Evolutionary conservation across 2,329 filamentous ascomycete genomes (phyloP).

Genomic region (Fusarium veterinarium): DNA sequence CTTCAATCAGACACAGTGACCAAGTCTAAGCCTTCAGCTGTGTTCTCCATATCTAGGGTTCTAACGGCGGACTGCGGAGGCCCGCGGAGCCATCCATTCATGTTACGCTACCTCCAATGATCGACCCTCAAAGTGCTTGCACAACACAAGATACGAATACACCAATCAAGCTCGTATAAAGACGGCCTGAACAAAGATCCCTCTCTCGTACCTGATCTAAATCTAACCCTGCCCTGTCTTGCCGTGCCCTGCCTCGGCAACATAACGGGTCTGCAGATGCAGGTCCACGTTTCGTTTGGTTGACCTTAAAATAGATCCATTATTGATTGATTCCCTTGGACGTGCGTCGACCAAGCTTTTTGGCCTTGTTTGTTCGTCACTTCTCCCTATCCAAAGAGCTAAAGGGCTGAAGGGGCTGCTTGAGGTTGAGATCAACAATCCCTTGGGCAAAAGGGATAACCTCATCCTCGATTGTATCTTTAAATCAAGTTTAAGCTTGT

Average conservation of each 20-base stretch:
- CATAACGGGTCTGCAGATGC: conserved; percentile 2
- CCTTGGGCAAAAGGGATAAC: neutral
- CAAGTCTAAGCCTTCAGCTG: neutral
- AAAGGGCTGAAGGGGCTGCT: neutral
- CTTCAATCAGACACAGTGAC: neutral
- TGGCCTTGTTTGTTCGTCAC: neutral
- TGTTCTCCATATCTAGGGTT: neutral
- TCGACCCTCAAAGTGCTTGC: conserved; percentile 9
- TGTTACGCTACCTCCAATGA: conserved; percentile 11
- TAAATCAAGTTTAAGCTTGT: neutral
- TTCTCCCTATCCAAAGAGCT: neutral
- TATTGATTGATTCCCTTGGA: conserved; percentile 17
- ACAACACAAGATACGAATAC: conserved; percentile 17
- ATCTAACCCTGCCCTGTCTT: neutral
- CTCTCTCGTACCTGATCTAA: conserved; percentile 27
- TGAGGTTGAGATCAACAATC: neutral
- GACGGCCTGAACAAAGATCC: neutral
- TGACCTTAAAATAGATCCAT: conserved; percentile 35
- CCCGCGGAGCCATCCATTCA: neutral
- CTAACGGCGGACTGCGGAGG: neutral
- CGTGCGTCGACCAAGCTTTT: conserved; percentile 3
- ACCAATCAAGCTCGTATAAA: conserved; percentile 22
- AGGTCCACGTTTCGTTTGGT: neutral
- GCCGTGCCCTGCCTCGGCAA: neutral
- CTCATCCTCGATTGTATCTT: neutral